Conservation (phyloP, 2,329 filamentous ascomycete genomes). For the Hypoxylon sp. region DNA sequence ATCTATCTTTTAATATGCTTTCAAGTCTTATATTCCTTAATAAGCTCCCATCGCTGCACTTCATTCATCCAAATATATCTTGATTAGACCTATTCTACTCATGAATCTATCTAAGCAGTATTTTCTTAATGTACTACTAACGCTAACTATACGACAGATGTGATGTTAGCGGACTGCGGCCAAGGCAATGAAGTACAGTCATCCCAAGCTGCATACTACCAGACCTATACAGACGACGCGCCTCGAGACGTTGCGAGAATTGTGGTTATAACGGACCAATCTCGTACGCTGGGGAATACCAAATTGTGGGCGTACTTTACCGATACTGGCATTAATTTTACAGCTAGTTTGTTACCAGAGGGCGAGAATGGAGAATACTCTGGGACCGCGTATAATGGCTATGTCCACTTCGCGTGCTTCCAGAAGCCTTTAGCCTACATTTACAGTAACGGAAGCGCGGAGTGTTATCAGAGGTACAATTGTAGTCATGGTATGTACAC, state of each 20-base stretch:
- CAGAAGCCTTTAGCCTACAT: constrained; percentile 5
- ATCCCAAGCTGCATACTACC: background rate
- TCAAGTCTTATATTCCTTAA: background rate
- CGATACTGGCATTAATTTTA: background rate
- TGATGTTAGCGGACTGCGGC: background rate
- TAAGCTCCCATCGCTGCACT: background rate
- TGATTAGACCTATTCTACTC: background rate
- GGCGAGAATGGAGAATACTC: background rate
- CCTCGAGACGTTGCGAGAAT: background rate
- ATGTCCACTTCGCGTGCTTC: constrained; percentile 10
- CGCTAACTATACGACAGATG: background rate
- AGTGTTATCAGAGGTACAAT: background rate
- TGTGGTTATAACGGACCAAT: background rate
- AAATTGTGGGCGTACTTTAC: constrained; percentile 1
- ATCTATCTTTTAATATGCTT: background rate
- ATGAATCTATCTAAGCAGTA: background rate
- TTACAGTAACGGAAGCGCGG: background rate
- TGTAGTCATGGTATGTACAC: constrained; percentile 7
- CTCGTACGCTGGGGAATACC: background rate
- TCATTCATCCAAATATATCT: background rate
- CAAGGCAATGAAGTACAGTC: background rate
- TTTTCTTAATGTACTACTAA: background rate
- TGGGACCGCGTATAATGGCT: background rate
- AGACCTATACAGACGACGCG: background rate
- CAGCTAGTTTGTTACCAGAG: background rate